Conservation (phyloP, 441 rosid genomes). For the Mallotus japonicus region DNA sequence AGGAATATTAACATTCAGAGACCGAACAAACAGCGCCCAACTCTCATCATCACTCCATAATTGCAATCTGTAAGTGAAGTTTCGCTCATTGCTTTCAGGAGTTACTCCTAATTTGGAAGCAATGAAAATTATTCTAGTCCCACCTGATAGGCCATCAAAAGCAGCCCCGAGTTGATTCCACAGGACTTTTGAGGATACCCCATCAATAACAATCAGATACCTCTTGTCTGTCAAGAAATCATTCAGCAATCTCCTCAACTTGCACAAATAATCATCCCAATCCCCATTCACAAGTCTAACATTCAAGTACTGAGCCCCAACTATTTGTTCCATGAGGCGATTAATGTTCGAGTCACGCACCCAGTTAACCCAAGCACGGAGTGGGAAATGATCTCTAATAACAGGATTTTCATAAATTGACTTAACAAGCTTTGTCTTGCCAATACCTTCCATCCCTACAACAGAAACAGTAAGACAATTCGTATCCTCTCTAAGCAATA, state of each 20-base stretch:
- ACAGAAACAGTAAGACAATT: constrained; percentile 19
- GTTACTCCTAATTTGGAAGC: constrained; percentile 15
- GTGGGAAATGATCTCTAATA: constrained; percentile 19
- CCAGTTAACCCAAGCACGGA: constrained; percentile 25
- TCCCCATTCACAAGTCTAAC: constrained; percentile 13
- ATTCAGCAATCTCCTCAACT: constrained; percentile 13
- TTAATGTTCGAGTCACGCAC: constrained; percentile 16
- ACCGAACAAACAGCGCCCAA: constrained; percentile 25
- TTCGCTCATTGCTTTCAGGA: constrained; percentile 16
- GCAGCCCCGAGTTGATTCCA: constrained; percentile 24
- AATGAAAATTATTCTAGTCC: constrained; percentile 18
- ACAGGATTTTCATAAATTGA: constrained; percentile 20
- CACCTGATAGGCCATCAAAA: constrained; percentile 18
- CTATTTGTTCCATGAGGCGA: constrained; percentile 17
- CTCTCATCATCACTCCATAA: constrained; percentile 29
- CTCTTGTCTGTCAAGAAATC: constrained; percentile 22
- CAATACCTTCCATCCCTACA: constrained; percentile 26
- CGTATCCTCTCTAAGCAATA: constrained; percentile 19
- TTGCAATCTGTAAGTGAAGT: constrained; percentile 19
- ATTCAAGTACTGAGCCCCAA: constrained; percentile 18
- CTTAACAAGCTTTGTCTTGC: constrained; percentile 25
- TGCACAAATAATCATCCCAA: constrained; percentile 20
- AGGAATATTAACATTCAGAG: constrained; percentile 22
- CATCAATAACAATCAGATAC: constrained; percentile 27
- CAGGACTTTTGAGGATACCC: constrained; percentile 6